Evolutionary conservation across 768 basidiomycete genomes (phyloP), one percentile per base, ranked within the genome.

Genomic region (Wakefieldia striispora): DNA sequence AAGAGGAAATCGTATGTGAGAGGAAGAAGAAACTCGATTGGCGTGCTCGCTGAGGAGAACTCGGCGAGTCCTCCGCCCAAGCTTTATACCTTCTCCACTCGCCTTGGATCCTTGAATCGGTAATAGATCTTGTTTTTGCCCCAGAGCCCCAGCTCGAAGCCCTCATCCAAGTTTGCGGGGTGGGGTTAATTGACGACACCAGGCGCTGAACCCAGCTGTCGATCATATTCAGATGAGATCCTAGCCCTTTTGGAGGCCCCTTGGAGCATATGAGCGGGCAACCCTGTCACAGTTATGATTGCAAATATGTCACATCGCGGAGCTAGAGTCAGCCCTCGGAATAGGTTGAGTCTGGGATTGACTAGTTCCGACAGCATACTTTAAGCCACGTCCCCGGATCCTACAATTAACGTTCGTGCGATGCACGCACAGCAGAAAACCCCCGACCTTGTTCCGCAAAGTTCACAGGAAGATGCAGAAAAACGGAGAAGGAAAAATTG

Each of bases 141-240:
- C 44, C 54, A 51, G 39, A 14, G 16, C 37, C 49, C 51, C 41
- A 41, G 39, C 37, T 45, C 41, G 49, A 24, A 54, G 31, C 47
- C 50, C 55, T 54, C 55, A 40, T 54, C 27, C 35, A 48, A 53
- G 33, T 44, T 34, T 54, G 58, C 24, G 60, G 60, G 58, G 52
- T 51, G 55, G 43, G 33, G 61, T 46, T 58, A 56, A 53, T 45
- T 29, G 48, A 24, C 33, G 33, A 16, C 33, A 16, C 14, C 33
- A 33, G 33, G 33, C 14, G 33, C 6, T 33, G 33, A 5, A 29
- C 29, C 29, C 29, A 29, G 29, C 11, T 38, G 50, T 54, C 53
- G 61, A 66, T 65, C 58, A 43, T 44, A 43, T 60, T 54, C 49
- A 51, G 55, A 65, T 58, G 50, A 45, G 64, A 63, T 54, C 47